phyloP scores from a whole-genome alignment of 208 protist species.

The Crithidia expoeki region DNA sequence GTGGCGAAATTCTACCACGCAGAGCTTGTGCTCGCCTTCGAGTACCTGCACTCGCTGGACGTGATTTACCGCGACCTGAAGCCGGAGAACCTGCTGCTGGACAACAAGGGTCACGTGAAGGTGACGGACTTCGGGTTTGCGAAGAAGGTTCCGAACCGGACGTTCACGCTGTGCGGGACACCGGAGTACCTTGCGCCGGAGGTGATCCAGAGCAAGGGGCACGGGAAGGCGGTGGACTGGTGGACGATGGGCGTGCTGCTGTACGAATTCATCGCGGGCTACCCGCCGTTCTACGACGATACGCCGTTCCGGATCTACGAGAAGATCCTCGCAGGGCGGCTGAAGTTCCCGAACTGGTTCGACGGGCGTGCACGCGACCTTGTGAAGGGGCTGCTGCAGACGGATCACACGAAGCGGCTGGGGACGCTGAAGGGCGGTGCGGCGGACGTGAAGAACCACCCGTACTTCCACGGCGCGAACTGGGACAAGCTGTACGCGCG shows the following conservation, averaged over 20 bases:
- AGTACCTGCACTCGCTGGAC: constrained; percentile 91
- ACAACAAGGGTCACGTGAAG: constrained; percentile 85
- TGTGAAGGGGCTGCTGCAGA: constrained; percentile 86
- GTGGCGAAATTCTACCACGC: constrained; percentile 93
- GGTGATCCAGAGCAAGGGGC: constrained; percentile 91
- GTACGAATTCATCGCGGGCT: constrained; percentile 95
- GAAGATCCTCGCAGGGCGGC: constrained; percentile 82
- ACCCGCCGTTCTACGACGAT: constrained; percentile 93
- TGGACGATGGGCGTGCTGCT: constrained; percentile 96
- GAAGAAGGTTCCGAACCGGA: constrained; percentile 80
- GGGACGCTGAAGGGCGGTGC: constrained; percentile 91
- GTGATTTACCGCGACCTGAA: constrained; percentile 98
- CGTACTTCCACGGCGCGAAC: constrained; percentile 94
- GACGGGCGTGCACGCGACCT: constrained; percentile 80
- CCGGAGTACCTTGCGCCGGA: constrained; percentile 93
- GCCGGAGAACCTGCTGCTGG: constrained; percentile 98
- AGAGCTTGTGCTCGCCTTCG: constrained; percentile 91
- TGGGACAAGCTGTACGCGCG: constrained; percentile 89
- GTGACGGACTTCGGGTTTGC: constrained; percentile 90
- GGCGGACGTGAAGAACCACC: constrained; percentile 95
- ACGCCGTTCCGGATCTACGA: constrained; percentile 90
- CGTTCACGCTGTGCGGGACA: constrained; percentile 90
- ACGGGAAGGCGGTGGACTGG: constrained; percentile 97
- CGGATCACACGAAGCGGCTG: constrained; percentile 86
- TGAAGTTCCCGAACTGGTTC: constrained; percentile 89